Base-by-base conservation (phyloP, 768 basidiomycete species). In the Tulasnella sp. region DNA sequence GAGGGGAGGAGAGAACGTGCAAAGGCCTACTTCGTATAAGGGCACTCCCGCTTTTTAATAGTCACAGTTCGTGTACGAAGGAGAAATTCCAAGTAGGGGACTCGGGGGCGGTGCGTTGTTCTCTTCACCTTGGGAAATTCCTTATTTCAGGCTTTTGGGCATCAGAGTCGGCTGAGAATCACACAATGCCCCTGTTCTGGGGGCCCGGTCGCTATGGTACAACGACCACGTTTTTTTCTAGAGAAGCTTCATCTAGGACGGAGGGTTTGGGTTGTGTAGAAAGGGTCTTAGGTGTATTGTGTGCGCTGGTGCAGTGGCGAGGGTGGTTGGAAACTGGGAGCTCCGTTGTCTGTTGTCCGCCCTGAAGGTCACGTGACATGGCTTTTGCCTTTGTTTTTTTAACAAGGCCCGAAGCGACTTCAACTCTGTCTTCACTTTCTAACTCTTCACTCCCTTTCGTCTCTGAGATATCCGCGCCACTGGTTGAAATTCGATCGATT, bases 361-460 rank as follows among this genome's bases (percentile, higher is more conserved):
- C 16, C 26, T 16, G 26, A 11, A 67, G 61, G 61, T 67, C 61
- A 67, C 61, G 61, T 67, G 61, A 9, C 5, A 4, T 0, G n/a
- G 0, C 35, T 67, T 67, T 35, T 11, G 29, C 61, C 61, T 67
- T 67, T 67, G 61, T 67, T 5, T 67, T 67, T 18, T 2, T 29
- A 11, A 5, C 55, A 23, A 29, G 55, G 23, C 55, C 44, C 15
- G 16, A 44, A 44, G 3, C 51, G 51, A 35, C 61, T 67, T 67
- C 61, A 67, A 67, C 61, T 67, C 61, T 67, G 61, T 35, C 29
- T 67, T 67, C 61, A 67, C 61, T 32, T 35, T 67, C n/a, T 5
- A 26, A 11, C 61, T 26, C 61, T 67, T 67, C 61, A 67, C 61
- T 67, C 61, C 61, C 61, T 67, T 67, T 67, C 61, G 61, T 67